Conservation (phyloP, 768 basidiomycete genomes). For the Gloeophyllum trabeum region DNA sequence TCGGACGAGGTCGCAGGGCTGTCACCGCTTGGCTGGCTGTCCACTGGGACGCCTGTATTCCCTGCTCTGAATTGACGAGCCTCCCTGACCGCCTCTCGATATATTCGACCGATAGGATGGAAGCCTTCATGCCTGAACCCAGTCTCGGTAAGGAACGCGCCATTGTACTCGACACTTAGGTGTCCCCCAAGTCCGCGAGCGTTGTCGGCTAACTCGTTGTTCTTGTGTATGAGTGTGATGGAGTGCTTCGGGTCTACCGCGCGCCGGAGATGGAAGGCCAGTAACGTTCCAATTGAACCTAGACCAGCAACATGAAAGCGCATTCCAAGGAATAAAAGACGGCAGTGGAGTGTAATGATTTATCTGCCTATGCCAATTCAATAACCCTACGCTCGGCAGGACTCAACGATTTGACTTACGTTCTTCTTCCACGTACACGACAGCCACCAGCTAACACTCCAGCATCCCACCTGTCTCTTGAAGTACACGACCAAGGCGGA, state of each 20-base stretch:
- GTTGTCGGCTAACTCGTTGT: conserved; percentile 22
- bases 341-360: no score
- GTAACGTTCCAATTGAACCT: conserved; percentile 73
- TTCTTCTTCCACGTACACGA: no score
- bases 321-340: no score
- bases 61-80: conserved; percentile 1
- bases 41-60: background rate
- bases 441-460: no score
- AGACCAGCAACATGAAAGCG: conserved; percentile 70
- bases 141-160: conserved; percentile 25
- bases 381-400: no score
- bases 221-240: conserved; percentile 64
- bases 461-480: no score
- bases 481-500: no score
- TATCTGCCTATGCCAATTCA: no score
- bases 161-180: conserved; percentile 39
- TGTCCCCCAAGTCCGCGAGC: conserved; percentile 21
- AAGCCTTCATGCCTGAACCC: conserved; percentile 29
- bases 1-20: conserved; percentile 8
- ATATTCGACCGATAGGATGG: background rate
- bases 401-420: no score
- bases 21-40: conserved; percentile 8
- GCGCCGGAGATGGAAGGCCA: conserved; percentile 70
- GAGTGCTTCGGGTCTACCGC: conserved; percentile 36
- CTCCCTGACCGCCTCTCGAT: conserved; percentile 4